These are phyloP conservation scores for Chlamydomonas sphaeroides DNA, from an alignment of 139 green algal genomes.

Conservation along the genomic window DNA sequence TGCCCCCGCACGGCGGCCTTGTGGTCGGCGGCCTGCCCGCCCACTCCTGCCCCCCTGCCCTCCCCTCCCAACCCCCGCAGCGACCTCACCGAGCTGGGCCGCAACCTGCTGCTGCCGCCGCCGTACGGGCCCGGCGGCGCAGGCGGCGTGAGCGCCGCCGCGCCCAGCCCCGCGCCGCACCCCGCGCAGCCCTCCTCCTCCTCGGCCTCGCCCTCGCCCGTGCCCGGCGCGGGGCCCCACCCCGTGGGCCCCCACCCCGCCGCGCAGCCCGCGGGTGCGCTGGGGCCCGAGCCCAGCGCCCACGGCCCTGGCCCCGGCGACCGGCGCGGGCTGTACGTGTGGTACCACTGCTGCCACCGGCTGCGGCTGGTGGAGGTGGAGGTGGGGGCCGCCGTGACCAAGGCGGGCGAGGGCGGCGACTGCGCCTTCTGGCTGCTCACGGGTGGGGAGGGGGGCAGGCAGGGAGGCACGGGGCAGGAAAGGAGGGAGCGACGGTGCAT, in stretches of 20 bases:
- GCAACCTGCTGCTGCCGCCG: constrained; percentile 2
- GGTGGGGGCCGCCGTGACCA: neutral
- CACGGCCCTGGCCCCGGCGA: neutral
- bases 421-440: constrained; percentile 15
- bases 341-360: constrained; percentile 36
- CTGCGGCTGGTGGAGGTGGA: constrained; percentile 34
- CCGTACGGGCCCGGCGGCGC: too few species aligned
- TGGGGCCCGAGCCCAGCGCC: too few species aligned
- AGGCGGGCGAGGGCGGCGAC: constrained; percentile 4
- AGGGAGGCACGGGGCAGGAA: neutral
- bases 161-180: too few species aligned
- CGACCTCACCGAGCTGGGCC: constrained; percentile 22
- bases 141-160: too few species aligned
- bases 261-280: too few species aligned
- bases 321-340: constrained; percentile 30
- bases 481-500: neutral
- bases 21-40: too few species aligned
- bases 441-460: neutral
- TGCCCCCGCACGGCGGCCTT: too few species aligned
- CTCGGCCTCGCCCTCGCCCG: too few species aligned
- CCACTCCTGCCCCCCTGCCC: neutral
- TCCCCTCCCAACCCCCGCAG: neutral
- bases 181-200: too few species aligned
- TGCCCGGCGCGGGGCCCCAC: too few species aligned
- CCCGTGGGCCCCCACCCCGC: too few species aligned